Conservation (phyloP, 2,329 filamentous ascomycete genomes). For the Neonectria neomacrospora region DNA sequence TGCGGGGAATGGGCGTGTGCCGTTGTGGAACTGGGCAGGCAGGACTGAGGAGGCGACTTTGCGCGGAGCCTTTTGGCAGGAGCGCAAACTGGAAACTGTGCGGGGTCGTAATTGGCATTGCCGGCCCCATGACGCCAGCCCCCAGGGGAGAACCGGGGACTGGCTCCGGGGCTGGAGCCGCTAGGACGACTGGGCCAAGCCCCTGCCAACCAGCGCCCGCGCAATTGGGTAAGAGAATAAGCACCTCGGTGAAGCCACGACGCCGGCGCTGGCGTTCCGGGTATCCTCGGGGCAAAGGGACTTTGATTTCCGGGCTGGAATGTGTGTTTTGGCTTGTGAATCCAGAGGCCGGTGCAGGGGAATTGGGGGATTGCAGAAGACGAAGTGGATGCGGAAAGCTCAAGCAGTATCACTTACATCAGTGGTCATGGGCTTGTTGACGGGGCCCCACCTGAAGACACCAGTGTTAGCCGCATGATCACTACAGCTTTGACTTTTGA, state of each 20-base stretch:
- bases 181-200: conserved; percentile 32
- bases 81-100: conserved; percentile 26
- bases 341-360: conserved; percentile 21
- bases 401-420: conserved; percentile 70
- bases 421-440: conserved; percentile 98
- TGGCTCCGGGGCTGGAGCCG: conserved; percentile 26
- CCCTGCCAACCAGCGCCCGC: conserved; percentile 44
- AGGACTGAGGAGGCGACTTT: neutral
- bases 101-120: conserved; percentile 43
- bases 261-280: conserved; percentile 39
- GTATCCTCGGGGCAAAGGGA: conserved; percentile 44
- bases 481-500: conserved; percentile 18
- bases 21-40: conserved; percentile 17
- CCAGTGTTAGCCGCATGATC: conserved; percentile 45
- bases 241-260: conserved; percentile 41
- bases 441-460: conserved; percentile 81
- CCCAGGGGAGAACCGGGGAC: conserved; percentile 34
- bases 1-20: conserved; percentile 33
- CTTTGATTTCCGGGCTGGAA: conserved; percentile 40
- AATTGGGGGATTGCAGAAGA: conserved; percentile 23
- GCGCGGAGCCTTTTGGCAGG: conserved; percentile 5
- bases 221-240: conserved; percentile 47
- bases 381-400: conserved; percentile 18
- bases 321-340: conserved; percentile 34
- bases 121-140: conserved; percentile 42